A percentile compares a stretch with the other conserved stretches of the same genome.
These are phyloP conservation scores for Apostasia ramifera DNA, from an alignment of 106 monocot species.

Conservation along the genomic window DNA sequence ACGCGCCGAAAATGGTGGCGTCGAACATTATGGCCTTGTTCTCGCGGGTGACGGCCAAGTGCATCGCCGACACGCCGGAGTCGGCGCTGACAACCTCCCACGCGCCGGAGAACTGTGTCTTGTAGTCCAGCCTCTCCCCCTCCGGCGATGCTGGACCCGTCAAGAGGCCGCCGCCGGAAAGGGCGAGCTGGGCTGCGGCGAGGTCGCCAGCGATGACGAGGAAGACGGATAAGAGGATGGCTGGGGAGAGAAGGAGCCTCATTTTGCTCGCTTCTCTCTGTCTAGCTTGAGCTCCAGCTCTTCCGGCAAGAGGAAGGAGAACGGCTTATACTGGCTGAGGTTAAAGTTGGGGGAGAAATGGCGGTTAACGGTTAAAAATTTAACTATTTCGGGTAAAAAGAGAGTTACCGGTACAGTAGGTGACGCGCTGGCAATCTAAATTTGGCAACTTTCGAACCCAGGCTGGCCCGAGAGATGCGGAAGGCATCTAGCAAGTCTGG, in stretches of 20 bases:
- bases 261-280: not conserved
- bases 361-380: too few species aligned
- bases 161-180: not conserved
- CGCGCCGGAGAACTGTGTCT: constrained; percentile 14
- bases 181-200: constrained; percentile 8
- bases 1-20: constrained; percentile 21
- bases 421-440: too few species aligned
- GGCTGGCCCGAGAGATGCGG: too few species aligned
- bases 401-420: too few species aligned
- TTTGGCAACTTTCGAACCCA: too few species aligned
- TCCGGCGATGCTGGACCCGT: not conserved
- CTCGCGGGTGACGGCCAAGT: constrained; percentile 37
- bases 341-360: too few species aligned
- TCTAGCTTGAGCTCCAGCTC: too few species aligned
- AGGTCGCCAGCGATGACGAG: constrained; percentile 7
- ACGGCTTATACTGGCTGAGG: too few species aligned
- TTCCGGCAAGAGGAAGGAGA: too few species aligned
- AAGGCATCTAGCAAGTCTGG: too few species aligned
- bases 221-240: constrained; percentile 5
- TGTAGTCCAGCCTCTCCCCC: not conserved
- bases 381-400: too few species aligned
- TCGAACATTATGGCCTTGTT: constrained; percentile 80
- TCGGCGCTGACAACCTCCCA: constrained; percentile 53
- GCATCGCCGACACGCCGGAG: constrained; percentile 86
- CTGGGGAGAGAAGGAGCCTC: not conserved